Conservation (phyloP, 306 rosid species). For the Prunus fruticosa region DNA sequence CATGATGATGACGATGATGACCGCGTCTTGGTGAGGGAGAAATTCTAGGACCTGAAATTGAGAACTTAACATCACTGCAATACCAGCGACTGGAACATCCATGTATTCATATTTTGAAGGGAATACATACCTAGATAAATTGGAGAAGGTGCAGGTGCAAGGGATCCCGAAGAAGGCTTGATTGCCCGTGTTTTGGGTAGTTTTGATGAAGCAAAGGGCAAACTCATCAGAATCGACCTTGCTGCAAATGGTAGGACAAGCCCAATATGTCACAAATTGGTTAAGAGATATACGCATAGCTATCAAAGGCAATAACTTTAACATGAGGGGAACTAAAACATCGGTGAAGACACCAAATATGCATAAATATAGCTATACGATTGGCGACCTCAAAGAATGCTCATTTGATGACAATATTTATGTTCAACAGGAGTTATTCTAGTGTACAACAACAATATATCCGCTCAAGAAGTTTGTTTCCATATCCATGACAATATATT, state of each 20-base stretch:
- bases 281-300: neutral
- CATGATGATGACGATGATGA: conserved; percentile 37
- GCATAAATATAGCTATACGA: neutral
- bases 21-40: conserved; percentile 28
- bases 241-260: conserved; percentile 48
- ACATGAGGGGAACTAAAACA: conserved; percentile 5
- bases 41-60: conserved; percentile 43
- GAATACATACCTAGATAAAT: conserved; percentile 40
- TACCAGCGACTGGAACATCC: conserved; percentile 8
- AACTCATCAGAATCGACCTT: conserved; percentile 38
- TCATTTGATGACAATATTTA: neutral
- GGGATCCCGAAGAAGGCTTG: conserved; percentile 40
- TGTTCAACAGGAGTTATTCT: neutral
- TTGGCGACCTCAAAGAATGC: neutral
- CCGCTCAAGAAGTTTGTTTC: neutral
- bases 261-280: conserved; percentile 3
- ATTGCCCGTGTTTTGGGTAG: conserved; percentile 25
- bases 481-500: neutral
- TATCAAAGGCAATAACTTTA: neutral
- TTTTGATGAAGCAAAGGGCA: conserved; percentile 45
- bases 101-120: conserved; percentile 4
- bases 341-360: neutral
- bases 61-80: conserved; percentile 23
- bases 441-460: neutral
- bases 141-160: conserved; percentile 55